Evolutionary conservation across 495 filamentous ascomycete genomes (phyloP).

Genomic region (Ascobolus immersus): DNA sequence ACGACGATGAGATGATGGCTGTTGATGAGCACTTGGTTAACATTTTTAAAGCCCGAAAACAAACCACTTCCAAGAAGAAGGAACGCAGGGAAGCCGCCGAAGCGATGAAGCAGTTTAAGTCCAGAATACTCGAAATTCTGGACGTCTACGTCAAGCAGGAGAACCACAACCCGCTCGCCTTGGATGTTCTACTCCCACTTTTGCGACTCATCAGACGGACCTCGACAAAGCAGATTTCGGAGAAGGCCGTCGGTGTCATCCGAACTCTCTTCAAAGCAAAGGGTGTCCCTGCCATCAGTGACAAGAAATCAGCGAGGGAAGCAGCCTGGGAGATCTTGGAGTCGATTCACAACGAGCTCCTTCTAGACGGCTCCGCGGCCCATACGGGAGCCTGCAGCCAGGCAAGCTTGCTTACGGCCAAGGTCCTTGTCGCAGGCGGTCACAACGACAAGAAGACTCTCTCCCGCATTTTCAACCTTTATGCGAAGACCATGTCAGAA

Average conservation of each 20-base stretch:
- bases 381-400: slow-evolving; percentile 34
- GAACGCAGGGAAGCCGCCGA: slow-evolving; percentile 68
- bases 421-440: slow-evolving; percentile 25
- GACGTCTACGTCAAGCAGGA: slow-evolving; percentile 66
- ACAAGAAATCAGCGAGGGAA: slow-evolving; percentile 12
- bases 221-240: slow-evolving; percentile 45
- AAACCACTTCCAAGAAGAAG: slow-evolving; percentile 36
- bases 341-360: slow-evolving; percentile 46
- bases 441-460: slow-evolving; percentile 20
- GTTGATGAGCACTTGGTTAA: slow-evolving; percentile 56
- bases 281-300: slow-evolving; percentile 9
- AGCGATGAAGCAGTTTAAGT: slow-evolving; percentile 85
- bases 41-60: slow-evolving; percentile 53
- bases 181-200: slow-evolving; percentile 26
- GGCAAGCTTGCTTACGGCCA: slow-evolving; percentile 36
- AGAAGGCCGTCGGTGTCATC: slow-evolving; percentile 16
- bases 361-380: slow-evolving; percentile 30
- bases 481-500: slow-evolving; percentile 28
- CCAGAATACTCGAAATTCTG: slow-evolving; percentile 66
- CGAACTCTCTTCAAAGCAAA: background rate
- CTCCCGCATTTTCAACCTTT: slow-evolving; percentile 26
- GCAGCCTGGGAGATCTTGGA: slow-evolving; percentile 31
- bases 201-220: slow-evolving; percentile 43
- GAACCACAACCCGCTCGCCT: slow-evolving; percentile 21
- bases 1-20: slow-evolving; percentile 84